These are phyloP conservation scores for Stemphylium vesicarium DNA, from an alignment of 2,329 filamentous ascomycete species.

Conservation along the genomic window DNA sequence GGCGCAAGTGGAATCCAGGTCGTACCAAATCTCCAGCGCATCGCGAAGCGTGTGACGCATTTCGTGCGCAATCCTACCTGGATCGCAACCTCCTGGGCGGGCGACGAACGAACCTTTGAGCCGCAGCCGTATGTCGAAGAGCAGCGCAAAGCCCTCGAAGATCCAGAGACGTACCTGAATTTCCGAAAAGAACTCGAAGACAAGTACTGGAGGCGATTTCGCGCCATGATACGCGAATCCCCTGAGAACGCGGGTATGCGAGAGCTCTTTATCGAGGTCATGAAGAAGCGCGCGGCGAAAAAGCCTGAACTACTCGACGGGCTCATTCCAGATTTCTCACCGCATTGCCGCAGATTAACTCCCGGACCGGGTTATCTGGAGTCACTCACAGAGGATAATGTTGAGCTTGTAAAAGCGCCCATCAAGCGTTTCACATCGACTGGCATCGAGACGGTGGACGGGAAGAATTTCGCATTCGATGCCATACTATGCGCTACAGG, in stretches of 20 bases:
- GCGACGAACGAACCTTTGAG: slow-evolving; percentile 50
- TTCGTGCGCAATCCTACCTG: slow-evolving; percentile 67
- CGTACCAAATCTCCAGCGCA: slow-evolving; percentile 63
- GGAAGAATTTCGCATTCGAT: slow-evolving; percentile 48
- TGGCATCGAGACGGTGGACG: slow-evolving; percentile 51
- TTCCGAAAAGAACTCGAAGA: slow-evolving; percentile 54
- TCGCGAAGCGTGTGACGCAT: slow-evolving; percentile 57
- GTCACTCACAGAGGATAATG: slow-evolving; percentile 50
- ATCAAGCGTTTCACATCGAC: slow-evolving; percentile 48
- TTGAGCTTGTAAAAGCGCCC: slow-evolving; percentile 49
- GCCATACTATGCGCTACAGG: slow-evolving; percentile 69
- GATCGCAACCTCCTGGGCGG: slow-evolving; percentile 61
- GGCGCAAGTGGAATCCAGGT: slow-evolving; percentile 70
- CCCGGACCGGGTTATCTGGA: slow-evolving; percentile 50
- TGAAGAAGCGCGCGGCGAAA: slow-evolving; percentile 48
- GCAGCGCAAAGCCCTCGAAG: slow-evolving; percentile 62
- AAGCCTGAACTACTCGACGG: slow-evolving; percentile 52
- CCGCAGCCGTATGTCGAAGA: slow-evolving; percentile 57
- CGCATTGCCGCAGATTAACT: slow-evolving; percentile 43
- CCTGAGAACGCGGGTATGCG: slow-evolving; percentile 42
- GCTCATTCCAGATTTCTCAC: slow-evolving; percentile 50
- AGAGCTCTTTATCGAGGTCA: slow-evolving; percentile 41
- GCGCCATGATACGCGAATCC: slow-evolving; percentile 48
- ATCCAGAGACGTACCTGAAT: slow-evolving; percentile 65
- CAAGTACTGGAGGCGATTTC: slow-evolving; percentile 65